These are phyloP conservation scores for Kwoniella sp. DNA, from an alignment of 768 basidiomycete species.

Conservation along the genomic window DNA sequence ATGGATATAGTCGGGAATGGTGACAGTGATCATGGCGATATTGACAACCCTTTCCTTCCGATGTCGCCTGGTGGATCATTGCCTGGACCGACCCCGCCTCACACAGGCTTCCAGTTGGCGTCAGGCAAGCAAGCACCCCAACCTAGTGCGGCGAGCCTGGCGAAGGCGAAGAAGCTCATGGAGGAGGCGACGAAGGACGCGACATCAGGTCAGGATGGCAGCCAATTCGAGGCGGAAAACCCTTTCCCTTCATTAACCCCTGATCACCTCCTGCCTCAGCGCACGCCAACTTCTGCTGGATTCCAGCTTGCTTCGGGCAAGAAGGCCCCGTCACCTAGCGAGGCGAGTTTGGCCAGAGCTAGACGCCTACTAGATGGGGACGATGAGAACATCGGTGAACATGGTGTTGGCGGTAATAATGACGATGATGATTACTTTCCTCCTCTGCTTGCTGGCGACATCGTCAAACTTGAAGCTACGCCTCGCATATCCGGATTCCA, in stretches of 20 bases:
- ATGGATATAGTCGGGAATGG: not conserved
- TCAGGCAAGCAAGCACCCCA: not conserved
- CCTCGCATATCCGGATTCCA: not conserved
- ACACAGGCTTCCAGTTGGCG: not conserved
- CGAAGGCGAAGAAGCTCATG: not conserved
- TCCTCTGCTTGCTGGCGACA: too few species aligned
- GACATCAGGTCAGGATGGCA: not conserved
- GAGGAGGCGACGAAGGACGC: not conserved
- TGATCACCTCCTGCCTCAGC: not conserved
- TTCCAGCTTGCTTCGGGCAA: constrained; percentile 14
- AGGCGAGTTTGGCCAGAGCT: not conserved
- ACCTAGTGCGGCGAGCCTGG: not conserved
- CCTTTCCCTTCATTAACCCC: constrained; percentile 4
- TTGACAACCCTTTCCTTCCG: not conserved
- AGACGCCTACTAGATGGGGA: not conserved
- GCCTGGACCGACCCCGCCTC: not conserved
- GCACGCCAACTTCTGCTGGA: not conserved
- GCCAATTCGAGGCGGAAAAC: not conserved
- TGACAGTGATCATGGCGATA: not conserved
- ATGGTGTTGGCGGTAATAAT: not conserved
- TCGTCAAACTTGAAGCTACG: not conserved
- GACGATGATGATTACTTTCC: not conserved
- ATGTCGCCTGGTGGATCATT: not conserved
- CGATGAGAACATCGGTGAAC: not conserved
- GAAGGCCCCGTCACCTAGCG: constrained; percentile 2